Percentiles rank a stretch among this genome's conserved stretches.
Evolutionary conservation across 306 rosid species (phyloP).

Genomic region (Cicer bijugum): DNA sequence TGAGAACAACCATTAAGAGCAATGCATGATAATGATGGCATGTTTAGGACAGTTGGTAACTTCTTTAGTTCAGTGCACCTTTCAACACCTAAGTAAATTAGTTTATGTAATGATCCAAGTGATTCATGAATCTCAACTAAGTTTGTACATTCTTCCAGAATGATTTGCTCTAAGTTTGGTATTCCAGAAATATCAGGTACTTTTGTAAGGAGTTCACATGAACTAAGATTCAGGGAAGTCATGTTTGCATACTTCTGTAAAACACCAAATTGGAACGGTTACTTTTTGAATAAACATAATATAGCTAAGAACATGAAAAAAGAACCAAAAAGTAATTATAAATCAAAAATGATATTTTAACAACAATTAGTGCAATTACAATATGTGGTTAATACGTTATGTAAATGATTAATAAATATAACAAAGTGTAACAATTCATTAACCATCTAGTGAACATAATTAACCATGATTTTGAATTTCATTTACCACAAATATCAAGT

Average conservation of each 20-base stretch:
- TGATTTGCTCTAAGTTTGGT: slow-evolving; percentile 41
- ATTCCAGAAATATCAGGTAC: slow-evolving; percentile 46
- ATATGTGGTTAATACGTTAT: no score
- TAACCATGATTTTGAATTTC: no score
- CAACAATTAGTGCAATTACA: no score
- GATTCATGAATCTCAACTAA: slow-evolving; percentile 48
- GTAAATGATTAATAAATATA: no score
- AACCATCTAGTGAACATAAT: no score
- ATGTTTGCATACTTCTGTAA: slow-evolving; percentile 40
- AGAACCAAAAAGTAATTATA: neutral
- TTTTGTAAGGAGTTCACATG: slow-evolving; percentile 33
- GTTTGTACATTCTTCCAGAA: slow-evolving; percentile 39
- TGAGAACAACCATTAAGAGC: slow-evolving; percentile 40
- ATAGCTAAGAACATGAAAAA: neutral
- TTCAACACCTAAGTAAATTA: slow-evolving; percentile 38
- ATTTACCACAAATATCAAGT: no score
- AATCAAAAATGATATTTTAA: no score
- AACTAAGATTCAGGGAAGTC: slow-evolving; percentile 39
- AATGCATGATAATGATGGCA: slow-evolving; percentile 42
- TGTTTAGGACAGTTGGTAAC: slow-evolving; percentile 34
- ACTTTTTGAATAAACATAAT: neutral
- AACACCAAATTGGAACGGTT: slow-evolving; percentile 30
- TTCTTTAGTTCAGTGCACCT: slow-evolving; percentile 42
- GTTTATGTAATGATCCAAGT: slow-evolving; percentile 43
- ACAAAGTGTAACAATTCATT: no score